phyloP scores from a whole-genome alignment of 768 basidiomycete genomes.

The Collybiopsis confluens region DNA sequence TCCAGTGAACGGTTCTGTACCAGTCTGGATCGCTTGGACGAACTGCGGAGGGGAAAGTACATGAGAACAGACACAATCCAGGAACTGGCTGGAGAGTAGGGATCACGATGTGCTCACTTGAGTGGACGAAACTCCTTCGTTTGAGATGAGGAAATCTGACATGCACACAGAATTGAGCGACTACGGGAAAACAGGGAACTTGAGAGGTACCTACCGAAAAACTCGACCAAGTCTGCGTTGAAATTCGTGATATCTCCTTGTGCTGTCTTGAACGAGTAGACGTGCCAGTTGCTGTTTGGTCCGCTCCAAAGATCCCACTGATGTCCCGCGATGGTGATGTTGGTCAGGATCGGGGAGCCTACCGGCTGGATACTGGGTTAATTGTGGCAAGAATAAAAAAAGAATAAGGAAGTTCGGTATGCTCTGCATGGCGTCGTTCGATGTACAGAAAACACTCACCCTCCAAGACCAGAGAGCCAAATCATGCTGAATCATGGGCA shows the following conservation, averaged over 20 bases:
- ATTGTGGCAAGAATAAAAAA: too few relatives aligned
- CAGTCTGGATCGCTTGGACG: constrained; percentile 51
- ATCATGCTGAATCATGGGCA: constrained; percentile 40
- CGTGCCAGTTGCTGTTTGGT: constrained; percentile 51
- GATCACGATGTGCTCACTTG: constrained; percentile 39
- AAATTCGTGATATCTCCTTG: constrained; percentile 46
- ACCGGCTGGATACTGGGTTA: constrained; percentile 49
- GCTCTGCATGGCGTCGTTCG: too few relatives aligned
- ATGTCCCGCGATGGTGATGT: constrained; percentile 39
- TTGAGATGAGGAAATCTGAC: constrained; percentile 40
- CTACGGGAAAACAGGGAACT: neutral
- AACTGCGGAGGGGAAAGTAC: constrained; percentile 26
- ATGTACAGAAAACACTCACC: too few relatives aligned
- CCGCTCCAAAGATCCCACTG: constrained; percentile 57
- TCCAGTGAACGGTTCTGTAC: constrained; percentile 53
- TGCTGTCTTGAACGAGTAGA: constrained; percentile 50
- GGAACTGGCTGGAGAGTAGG: too few relatives aligned
- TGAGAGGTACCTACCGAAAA: constrained; percentile 40
- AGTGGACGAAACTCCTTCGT: constrained; percentile 42
- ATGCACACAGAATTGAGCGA: neutral
- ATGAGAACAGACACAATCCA: neutral
- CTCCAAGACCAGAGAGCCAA: constrained; percentile 54
- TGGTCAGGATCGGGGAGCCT: constrained; percentile 41
- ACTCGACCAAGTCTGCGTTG: constrained; percentile 46
- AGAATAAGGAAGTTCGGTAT: too few relatives aligned